Percentiles rank a stretch among this genome's conserved stretches.
These are phyloP conservation scores for Paracoccidioides brasiliensis DNA, from an alignment of 2,329 filamentous ascomycete genomes.

Conservation along the genomic window DNA sequence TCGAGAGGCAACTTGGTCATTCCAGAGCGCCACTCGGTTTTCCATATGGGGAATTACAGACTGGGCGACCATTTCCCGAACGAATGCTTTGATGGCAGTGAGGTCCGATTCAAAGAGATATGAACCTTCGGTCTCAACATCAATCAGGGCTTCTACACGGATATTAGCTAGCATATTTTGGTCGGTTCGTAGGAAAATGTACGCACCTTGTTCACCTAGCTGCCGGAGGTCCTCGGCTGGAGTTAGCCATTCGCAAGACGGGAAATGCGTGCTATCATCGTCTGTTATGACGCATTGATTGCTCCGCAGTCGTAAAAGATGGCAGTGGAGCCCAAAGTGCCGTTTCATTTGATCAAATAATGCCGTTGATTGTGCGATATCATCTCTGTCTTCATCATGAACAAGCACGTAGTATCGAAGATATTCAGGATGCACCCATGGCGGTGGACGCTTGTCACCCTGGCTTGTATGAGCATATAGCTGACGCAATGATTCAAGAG, in stretches of 20 bases:
- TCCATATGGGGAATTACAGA: conserved; percentile 96
- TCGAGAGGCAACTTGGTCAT: conserved; percentile 88
- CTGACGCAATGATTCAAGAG: conserved; percentile 73
- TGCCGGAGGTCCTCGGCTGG: conserved; percentile 71
- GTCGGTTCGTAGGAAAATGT: background rate
- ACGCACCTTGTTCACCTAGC: conserved; percentile 49
- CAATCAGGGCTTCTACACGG: conserved; percentile 8
- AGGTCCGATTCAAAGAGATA: conserved; percentile 90
- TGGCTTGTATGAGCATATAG: conserved; percentile 76
- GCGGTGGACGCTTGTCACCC: conserved; percentile 58
- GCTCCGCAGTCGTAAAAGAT: conserved; percentile 73
- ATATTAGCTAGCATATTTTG: conserved; percentile 4
- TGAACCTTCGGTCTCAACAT: conserved; percentile 9
- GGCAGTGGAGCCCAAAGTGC: conserved; percentile 92
- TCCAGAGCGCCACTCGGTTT: conserved; percentile 80
- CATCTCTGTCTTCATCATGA: conserved; percentile 90
- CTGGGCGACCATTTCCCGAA: conserved; percentile 89
- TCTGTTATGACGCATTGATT: conserved; percentile 77
- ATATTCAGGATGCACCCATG: conserved; percentile 85
- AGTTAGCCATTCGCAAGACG: conserved; percentile 77
- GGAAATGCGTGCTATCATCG: conserved; percentile 74
- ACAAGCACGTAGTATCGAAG: conserved; percentile 91
- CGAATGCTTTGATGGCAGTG: conserved; percentile 73
- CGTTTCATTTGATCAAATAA: conserved; percentile 98
- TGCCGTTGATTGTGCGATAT: conserved; percentile 77